Evolutionary conservation across 805 yeast genomes (phyloP).

Genomic region (Isabelozyma heimii): DNA sequence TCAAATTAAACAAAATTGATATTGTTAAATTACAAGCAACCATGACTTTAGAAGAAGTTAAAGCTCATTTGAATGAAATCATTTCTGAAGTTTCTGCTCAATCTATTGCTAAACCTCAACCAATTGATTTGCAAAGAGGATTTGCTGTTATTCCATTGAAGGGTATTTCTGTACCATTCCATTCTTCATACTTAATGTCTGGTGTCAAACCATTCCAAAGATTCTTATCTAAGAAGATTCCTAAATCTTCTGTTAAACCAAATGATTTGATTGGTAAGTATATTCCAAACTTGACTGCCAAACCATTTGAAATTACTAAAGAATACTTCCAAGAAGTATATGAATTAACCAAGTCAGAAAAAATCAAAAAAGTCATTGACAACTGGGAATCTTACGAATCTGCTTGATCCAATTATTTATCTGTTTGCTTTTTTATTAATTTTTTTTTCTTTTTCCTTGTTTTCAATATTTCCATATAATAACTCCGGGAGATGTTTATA

Average conservation of each 20-base stretch:
- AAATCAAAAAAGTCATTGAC: slow-evolving; percentile 84
- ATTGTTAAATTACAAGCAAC: slow-evolving; percentile 81
- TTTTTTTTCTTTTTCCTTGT: not conserved
- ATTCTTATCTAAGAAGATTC: slow-evolving; percentile 93
- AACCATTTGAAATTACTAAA: slow-evolving; percentile 92
- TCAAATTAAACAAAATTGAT: slow-evolving; percentile 93
- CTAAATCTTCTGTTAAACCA: slow-evolving; percentile 93
- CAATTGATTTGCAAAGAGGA: slow-evolving; percentile 95
- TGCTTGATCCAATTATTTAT: slow-evolving; percentile 26
- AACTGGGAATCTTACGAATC: slow-evolving; percentile 88
- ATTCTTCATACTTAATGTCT: slow-evolving; percentile 94
- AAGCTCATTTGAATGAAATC: slow-evolving; percentile 83
- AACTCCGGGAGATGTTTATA: not conserved
- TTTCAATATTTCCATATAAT: not conserved
- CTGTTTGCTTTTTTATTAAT: not conserved
- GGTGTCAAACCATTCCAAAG: slow-evolving; percentile 99
- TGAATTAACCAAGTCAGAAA: slow-evolving; percentile 84
- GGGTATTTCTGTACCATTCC: slow-evolving; percentile 99
- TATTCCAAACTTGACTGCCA: slow-evolving; percentile 98
- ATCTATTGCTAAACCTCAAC: slow-evolving; percentile 87
- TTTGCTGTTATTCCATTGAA: slow-evolving; percentile 97
- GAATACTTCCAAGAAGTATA: slow-evolving; percentile 97
- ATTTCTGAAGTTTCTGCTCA: slow-evolving; percentile 81
- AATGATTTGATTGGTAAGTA: slow-evolving; percentile 91
- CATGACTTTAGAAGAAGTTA: slow-evolving; percentile 83